These are phyloP conservation scores for Alternaria gansuensis DNA, from an alignment of 2,329 filamentous ascomycete species.

Conservation along the genomic window DNA sequence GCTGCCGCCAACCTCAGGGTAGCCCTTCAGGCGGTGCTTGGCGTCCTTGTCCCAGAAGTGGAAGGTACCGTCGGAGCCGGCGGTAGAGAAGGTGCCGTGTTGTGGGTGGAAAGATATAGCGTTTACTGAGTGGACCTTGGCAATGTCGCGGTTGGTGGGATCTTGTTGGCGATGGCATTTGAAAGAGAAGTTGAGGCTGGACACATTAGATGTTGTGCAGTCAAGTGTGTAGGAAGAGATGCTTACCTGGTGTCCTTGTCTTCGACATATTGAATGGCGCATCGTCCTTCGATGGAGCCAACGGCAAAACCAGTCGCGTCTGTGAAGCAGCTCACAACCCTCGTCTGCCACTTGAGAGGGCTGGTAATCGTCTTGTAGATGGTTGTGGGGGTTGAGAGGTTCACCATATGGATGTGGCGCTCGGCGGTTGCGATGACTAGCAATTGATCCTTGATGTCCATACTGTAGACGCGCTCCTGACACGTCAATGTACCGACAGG, in stretches of 20 bases:
- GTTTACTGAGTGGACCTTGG: constrained; percentile 94
- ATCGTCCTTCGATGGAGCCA: constrained; percentile 94
- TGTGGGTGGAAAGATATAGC: constrained; percentile 96
- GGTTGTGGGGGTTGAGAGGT: constrained; percentile 84
- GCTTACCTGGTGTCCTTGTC: constrained; percentile 80
- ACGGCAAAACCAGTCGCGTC: constrained; percentile 93
- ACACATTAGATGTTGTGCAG: constrained; percentile 22
- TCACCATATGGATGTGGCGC: constrained; percentile 93
- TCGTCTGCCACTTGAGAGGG: constrained; percentile 97
- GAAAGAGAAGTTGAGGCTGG: constrained; percentile 90
- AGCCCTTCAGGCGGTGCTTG: constrained; percentile 71
- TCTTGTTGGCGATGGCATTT: constrained; percentile 94
- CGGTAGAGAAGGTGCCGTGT: constrained; percentile 98
- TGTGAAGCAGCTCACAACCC: constrained; percentile 92
- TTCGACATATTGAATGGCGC: constrained; percentile 97
- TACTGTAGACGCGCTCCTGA: constrained; percentile 85
- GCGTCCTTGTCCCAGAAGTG: constrained; percentile 85
- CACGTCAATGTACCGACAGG: constrained; percentile 72
- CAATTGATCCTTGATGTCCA: constrained; percentile 89
- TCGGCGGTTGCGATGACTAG: constrained; percentile 94
- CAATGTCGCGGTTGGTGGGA: constrained; percentile 68
- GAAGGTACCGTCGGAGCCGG: constrained; percentile 94
- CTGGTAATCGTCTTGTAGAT: constrained; percentile 98
- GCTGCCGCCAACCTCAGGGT: constrained; percentile 69
- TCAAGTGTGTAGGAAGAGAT: neutral